Evolutionary conservation across 140 eudicot species (phyloP).

Genomic region (Flaveria floridana): DNA sequence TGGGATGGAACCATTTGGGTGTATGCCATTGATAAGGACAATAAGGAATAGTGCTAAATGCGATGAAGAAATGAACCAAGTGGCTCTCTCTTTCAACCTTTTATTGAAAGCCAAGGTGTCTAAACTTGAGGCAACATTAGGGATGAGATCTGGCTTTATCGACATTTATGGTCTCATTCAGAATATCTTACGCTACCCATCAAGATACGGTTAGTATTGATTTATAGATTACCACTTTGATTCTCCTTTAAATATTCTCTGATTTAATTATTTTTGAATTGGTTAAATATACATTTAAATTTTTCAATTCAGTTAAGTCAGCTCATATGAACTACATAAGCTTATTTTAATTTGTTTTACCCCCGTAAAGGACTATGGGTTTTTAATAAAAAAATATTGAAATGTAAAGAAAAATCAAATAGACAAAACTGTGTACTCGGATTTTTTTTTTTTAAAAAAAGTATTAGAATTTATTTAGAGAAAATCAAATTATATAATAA

Average conservation of each 20-base stretch:
- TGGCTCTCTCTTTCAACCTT: slow-evolving; percentile 56
- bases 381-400: no score
- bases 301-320: no score
- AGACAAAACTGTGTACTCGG: no score
- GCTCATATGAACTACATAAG: no score
- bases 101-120: slow-evolving; percentile 37
- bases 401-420: no score
- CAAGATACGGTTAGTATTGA: slow-evolving; percentile 46
- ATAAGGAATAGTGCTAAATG: slow-evolving; percentile 41
- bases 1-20: slow-evolving; percentile 73
- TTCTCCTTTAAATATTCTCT: background rate
- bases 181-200: slow-evolving; percentile 42
- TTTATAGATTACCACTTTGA: background rate
- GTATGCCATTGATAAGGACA: slow-evolving; percentile 60
- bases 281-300: no score
- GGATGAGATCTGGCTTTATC: slow-evolving; percentile 33
- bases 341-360: no score
- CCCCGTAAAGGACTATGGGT: no score
- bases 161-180: slow-evolving; percentile 50
- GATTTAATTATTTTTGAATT: background rate
- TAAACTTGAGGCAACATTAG: slow-evolving; percentile 28
- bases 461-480: no score
- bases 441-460: no score
- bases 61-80: slow-evolving; percentile 44
- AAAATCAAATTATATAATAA: no score